These are phyloP conservation scores for Lentinula edodes DNA, from an alignment of 768 basidiomycete species.

Conservation along the genomic window DNA sequence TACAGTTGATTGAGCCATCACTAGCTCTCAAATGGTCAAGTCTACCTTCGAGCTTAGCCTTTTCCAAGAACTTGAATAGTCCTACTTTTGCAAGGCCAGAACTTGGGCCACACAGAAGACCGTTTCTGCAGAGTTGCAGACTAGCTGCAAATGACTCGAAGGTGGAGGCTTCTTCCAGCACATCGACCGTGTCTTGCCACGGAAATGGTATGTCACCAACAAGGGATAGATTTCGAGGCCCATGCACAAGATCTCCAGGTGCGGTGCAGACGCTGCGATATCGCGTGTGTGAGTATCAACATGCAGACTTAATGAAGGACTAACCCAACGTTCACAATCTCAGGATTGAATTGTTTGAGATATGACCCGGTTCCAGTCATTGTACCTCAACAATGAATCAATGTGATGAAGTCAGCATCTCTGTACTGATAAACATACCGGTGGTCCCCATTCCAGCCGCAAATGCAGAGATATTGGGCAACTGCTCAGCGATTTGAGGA, in stretches of 20 bases:
- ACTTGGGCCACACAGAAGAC: slow-evolving; percentile 18
- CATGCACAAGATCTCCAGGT: slow-evolving; percentile 17
- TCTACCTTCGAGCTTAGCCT: slow-evolving; percentile 11
- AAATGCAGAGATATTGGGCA: slow-evolving; percentile 17
- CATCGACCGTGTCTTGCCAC: slow-evolving; percentile 18
- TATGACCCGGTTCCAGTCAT: slow-evolving; percentile 20
- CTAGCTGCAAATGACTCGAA: slow-evolving; percentile 18
- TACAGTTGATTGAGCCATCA: slow-evolving; percentile 17
- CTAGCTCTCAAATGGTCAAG: slow-evolving; percentile 13
- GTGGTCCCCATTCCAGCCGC: slow-evolving; percentile 18
- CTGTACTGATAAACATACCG: slow-evolving; percentile 2
- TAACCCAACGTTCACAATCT: slow-evolving; percentile 14
- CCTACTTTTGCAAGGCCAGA: slow-evolving; percentile 17
- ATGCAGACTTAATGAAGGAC: neutral
- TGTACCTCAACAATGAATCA: slow-evolving; percentile 12
- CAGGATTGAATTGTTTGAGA: slow-evolving; percentile 16
- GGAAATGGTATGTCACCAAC: slow-evolving; percentile 19
- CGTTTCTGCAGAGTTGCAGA: slow-evolving; percentile 17
- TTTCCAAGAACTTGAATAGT: slow-evolving; percentile 18
- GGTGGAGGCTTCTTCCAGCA: slow-evolving; percentile 16
- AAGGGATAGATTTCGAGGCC: slow-evolving; percentile 16
- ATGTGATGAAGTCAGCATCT: neutral
- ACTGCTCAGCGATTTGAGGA: slow-evolving; percentile 19
- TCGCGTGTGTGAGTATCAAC: neutral
- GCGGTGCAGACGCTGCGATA: slow-evolving; percentile 14